These are phyloP conservation scores for Candida ovalis DNA, from an alignment of 805 yeast genomes.

Conservation along the genomic window DNA sequence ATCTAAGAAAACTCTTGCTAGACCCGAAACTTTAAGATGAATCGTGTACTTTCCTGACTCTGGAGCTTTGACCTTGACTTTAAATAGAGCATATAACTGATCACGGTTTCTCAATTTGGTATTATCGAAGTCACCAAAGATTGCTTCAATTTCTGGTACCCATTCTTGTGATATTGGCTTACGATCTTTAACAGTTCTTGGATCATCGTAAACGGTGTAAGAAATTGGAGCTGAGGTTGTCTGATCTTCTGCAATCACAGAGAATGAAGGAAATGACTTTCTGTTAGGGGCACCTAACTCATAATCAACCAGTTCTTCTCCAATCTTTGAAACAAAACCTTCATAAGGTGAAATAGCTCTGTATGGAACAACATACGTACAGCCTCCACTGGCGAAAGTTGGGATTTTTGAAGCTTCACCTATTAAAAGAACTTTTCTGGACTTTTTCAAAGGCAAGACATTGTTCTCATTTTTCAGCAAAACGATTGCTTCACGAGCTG, in stretches of 20 bases:
- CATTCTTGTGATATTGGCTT: slow-evolving; percentile 21
- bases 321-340: slow-evolving; percentile 13
- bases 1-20: slow-evolving; percentile 50
- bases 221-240: slow-evolving; percentile 17
- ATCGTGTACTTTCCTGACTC: slow-evolving; percentile 46
- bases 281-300: slow-evolving; percentile 3
- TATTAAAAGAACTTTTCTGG: slow-evolving; percentile 43
- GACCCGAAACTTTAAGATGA: slow-evolving; percentile 39
- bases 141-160: slow-evolving; percentile 7
- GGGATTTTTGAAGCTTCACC: slow-evolving; percentile 55
- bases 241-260: slow-evolving; percentile 6
- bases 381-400: slow-evolving; percentile 57
- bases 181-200: slow-evolving; percentile 16
- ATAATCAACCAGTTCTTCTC: slow-evolving; percentile 14
- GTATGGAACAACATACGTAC: slow-evolving; percentile 38
- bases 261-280: not conserved
- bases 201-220: slow-evolving; percentile 22
- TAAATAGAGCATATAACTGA: slow-evolving; percentile 41
- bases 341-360: slow-evolving; percentile 7
- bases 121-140: slow-evolving; percentile 27
- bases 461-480: slow-evolving; percentile 49
- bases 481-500: slow-evolving; percentile 52
- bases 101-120: slow-evolving; percentile 17
- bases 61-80: slow-evolving; percentile 43
- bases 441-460: slow-evolving; percentile 44